These are phyloP conservation scores for Spergularia azorica DNA, from an alignment of 179 eudicot genomes.

Conservation along the genomic window DNA sequence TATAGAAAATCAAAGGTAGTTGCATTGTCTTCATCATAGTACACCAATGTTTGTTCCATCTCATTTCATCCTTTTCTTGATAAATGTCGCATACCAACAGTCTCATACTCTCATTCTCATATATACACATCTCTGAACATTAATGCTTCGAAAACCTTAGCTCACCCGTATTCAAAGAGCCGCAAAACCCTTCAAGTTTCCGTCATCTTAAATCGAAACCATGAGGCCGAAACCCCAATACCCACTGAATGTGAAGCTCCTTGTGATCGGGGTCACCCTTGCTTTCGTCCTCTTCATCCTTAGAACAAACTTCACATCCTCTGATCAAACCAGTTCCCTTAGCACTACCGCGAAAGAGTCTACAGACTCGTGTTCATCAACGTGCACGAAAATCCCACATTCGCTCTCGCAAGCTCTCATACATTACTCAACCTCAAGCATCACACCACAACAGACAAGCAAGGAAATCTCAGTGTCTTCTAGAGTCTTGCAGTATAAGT, in stretches of 20 bases:
- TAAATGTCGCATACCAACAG: no score
- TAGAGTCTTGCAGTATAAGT: conserved; percentile 49
- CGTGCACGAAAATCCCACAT: conserved; percentile 67
- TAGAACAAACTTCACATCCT: conserved; percentile 46
- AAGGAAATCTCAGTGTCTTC: conserved; percentile 68
- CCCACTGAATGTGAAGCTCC: conserved; percentile 53
- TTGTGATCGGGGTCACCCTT: conserved; percentile 42
- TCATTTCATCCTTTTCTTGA: neutral
- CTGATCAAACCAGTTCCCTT: conserved; percentile 23
- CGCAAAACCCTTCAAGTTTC: no score
- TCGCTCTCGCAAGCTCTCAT: conserved; percentile 60
- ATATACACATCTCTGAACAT: neutral
- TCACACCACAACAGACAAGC: conserved; percentile 93
- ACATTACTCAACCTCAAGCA: conserved; percentile 86
- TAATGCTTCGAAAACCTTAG: neutral
- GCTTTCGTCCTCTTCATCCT: conserved; percentile 50
- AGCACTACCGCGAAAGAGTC: conserved; percentile 12
- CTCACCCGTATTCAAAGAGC: neutral
- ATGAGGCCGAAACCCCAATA: conserved; percentile 63
- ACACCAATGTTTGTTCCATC: conserved; percentile 6
- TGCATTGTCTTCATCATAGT: conserved; percentile 47
- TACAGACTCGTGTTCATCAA: conserved; percentile 36
- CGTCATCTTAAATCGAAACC: neutral
- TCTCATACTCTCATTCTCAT: neutral
- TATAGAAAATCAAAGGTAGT: conserved; percentile 42